Evolutionary conservation across 352 stramenopile genomes (phyloP), one percentile per base, ranked within the genome.

Genomic region (Phytophthora hibernalis): DNA sequence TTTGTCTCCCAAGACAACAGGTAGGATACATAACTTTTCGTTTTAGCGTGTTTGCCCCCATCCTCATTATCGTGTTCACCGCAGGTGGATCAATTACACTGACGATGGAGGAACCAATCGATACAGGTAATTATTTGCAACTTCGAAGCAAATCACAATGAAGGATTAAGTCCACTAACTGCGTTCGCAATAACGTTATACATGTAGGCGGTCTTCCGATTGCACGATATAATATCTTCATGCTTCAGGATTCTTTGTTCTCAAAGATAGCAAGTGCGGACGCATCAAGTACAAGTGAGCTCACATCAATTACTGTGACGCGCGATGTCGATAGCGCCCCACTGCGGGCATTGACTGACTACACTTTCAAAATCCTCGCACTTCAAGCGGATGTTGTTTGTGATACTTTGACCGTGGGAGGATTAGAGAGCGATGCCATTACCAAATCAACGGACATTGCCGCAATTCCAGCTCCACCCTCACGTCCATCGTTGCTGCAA

Each of bases 351-450:
- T 15, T 22, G 0, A 85, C 71, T 1, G 65, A 24, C 15, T 90
- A 87, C 40, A 76, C 52, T 0, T 72, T 90, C 22, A 82, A 85
- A 61, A 65, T 45, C 0, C 49, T 90, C 7, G 77, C 82, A 8
- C 48, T 90, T 12, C 68, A 82, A 51, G 65, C 64, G 15, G 76
- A 73, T 16, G 62, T 37, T 3, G 65, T 73, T 5, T 90, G 82
- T 35, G 72, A 83, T 42, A 67, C 72, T 50, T 53, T 82, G 9
- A 61, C 53, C 1, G 53, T 57, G 0, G 64, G 35, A 15, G 57
- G 50, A 0, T 61, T 81, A 7, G 68, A 68, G 24, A 89, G 82
- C 42, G 71, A 85, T 7, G 30, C 24, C 1, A 30, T 86, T 0
- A 21, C 30, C 15, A 64, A 62, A 5, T 72, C 54, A 37, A 89